These are phyloP conservation scores for Naganishia albida DNA, from an alignment of 1,284 basidiomycete genomes.

Conservation along the genomic window DNA sequence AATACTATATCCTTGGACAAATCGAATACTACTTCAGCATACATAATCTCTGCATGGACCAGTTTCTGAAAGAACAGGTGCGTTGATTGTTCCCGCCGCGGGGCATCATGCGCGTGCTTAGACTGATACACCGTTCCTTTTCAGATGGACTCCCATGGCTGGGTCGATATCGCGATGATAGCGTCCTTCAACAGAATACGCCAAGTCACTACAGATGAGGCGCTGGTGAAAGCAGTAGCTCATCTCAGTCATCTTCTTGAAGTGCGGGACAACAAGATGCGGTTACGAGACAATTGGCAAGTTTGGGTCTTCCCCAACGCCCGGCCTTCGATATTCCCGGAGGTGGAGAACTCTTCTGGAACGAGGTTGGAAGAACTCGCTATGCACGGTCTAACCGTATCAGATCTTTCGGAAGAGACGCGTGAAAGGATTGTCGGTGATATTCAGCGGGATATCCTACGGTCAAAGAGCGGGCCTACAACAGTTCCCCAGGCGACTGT, in stretches of 20 bases:
- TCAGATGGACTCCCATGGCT: constrained; percentile 86
- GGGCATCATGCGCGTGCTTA: too few relatives aligned
- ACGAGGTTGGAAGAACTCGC: constrained; percentile 24
- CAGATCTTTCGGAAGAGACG: constrained; percentile 29
- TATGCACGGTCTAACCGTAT: constrained; percentile 22
- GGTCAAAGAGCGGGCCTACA: constrained; percentile 18
- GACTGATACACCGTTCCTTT: neutral
- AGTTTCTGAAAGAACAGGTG: constrained; percentile 74
- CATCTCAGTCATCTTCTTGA: constrained; percentile 69
- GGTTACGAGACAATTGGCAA: constrained; percentile 66
- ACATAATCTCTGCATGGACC: constrained; percentile 80
- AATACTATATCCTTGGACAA: constrained; percentile 72
- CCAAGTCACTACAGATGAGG: constrained; percentile 65
- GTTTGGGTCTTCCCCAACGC: constrained; percentile 74
- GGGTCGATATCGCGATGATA: constrained; percentile 77
- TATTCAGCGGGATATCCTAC: constrained; percentile 32
- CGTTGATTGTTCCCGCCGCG: constrained; percentile 32
- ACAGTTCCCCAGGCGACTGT: neutral
- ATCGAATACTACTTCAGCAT: constrained; percentile 86
- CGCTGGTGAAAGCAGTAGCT: constrained; percentile 72
- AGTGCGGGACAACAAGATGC: constrained; percentile 66
- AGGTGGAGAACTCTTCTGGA: constrained; percentile 15
- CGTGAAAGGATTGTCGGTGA: constrained; percentile 33
- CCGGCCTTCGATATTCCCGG: constrained; percentile 42
- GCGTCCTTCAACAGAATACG: constrained; percentile 84